Percentiles rank a stretch among this genome's conserved stretches.
These are phyloP conservation scores for Backusella parvicylindrica DNA, from an alignment of 192 early-diverging fungal species.

Conservation along the genomic window DNA sequence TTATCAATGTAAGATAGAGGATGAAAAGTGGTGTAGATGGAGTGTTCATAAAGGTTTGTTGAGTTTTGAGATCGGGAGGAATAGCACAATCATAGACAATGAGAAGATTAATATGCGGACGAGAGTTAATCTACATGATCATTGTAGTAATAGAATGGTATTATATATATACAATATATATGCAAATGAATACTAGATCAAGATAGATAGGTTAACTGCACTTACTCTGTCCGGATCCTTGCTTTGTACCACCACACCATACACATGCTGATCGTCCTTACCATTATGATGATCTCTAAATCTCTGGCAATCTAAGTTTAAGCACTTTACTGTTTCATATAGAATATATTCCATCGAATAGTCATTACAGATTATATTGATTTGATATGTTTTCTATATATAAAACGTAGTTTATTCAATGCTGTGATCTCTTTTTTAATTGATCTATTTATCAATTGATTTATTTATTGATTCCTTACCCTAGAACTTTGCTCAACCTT, in stretches of 20 bases:
- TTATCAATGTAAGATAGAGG: background rate
- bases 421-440: background rate
- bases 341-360: background rate
- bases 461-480: background rate
- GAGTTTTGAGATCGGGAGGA: background rate
- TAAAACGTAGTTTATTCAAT: too few relatives aligned
- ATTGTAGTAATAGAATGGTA: background rate
- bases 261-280: background rate
- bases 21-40: background rate
- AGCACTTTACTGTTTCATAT: background rate
- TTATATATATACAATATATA: background rate
- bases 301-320: background rate
- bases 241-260: background rate
- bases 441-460: background rate
- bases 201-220: background rate
- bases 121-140: background rate
- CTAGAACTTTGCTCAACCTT: background rate
- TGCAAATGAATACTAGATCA: background rate
- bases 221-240: background rate
- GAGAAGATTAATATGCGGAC: background rate
- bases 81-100: background rate
- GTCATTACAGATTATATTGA: background rate
- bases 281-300: background rate
- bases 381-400: background rate
- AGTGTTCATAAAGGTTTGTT: background rate